Evolutionary conservation across 225 moss, liverwort and hornwort species (phyloP).

Genomic region (Marchantia paleacea): DNA sequence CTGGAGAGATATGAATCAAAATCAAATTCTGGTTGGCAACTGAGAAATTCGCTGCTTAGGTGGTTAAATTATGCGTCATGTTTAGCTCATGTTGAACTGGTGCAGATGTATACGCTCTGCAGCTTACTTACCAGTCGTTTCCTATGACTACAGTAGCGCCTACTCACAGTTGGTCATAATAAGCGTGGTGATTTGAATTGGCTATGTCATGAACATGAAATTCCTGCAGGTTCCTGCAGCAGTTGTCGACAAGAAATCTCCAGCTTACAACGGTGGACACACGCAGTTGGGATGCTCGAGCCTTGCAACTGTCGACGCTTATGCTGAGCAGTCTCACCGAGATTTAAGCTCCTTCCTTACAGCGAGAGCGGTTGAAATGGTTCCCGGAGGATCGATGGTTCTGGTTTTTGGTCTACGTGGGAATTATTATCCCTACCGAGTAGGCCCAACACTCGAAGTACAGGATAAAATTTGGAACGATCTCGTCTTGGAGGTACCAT

Average conservation of each 20-base stretch:
- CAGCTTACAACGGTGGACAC: constrained; percentile 27
- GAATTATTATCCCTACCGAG: constrained; percentile 2
- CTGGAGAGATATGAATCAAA: too few species aligned
- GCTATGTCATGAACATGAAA: not conserved
- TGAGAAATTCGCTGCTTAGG: too few species aligned
- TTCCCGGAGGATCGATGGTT: constrained; percentile 20
- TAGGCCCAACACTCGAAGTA: not conserved
- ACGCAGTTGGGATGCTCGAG: constrained; percentile 6
- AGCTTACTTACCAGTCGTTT: too few species aligned
- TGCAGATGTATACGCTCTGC: too few species aligned
- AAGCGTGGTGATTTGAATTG: not conserved
- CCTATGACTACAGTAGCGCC: too few species aligned
- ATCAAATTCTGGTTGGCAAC: too few species aligned
- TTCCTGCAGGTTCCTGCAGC: constrained; percentile 22
- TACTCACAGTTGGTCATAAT: not conserved
- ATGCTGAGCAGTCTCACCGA: constrained; percentile 17
- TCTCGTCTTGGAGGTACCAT: constrained; percentile 14
- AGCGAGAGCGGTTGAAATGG: constrained; percentile 29
- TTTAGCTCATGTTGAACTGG: too few species aligned
- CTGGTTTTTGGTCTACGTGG: constrained; percentile 28
- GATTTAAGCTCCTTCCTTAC: constrained; percentile 22
- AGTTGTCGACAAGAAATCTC: constrained; percentile 24
- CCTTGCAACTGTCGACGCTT: constrained; percentile 17
- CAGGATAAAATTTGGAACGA: constrained; percentile 22
- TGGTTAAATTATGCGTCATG: too few species aligned